These are phyloP conservation scores for Chaetomiaceae sp. DNA, from an alignment of 2,329 filamentous ascomycete species.

Conservation along the genomic window DNA sequence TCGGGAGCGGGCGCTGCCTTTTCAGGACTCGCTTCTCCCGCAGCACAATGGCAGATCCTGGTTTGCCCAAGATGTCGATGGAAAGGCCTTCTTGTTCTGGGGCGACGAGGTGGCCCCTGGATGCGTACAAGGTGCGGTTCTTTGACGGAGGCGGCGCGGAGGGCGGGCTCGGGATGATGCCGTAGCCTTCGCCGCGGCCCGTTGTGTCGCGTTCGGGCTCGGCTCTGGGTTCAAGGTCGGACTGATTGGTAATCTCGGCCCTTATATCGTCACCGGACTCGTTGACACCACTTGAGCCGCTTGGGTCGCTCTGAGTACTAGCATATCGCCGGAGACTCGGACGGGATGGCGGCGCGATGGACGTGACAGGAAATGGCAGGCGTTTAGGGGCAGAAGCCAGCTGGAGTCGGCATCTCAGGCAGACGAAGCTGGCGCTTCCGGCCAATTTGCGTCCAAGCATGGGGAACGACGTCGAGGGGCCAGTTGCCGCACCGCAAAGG, in stretches of 20 bases:
- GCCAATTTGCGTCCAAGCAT: conserved; percentile 35
- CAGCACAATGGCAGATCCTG: conserved; percentile 46
- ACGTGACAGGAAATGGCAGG: neutral
- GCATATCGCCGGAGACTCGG: neutral
- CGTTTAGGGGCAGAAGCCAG: conserved; percentile 26
- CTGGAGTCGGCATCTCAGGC: conserved; percentile 37
- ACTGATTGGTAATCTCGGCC: neutral
- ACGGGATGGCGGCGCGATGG: neutral
- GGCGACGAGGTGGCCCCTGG: conserved; percentile 16
- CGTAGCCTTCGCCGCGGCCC: neutral
- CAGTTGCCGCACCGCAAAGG: neutral
- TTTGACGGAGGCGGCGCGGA: neutral
- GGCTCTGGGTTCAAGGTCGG: neutral
- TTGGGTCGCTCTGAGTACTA: neutral
- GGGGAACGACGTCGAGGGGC: conserved; percentile 5
- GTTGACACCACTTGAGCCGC: neutral
- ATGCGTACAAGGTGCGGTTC: conserved; percentile 9
- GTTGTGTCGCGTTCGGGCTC: neutral
- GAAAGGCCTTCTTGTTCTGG: conserved; percentile 25
- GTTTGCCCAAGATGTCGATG: conserved; percentile 35
- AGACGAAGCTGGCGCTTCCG: conserved; percentile 35
- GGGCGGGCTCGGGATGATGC: neutral
- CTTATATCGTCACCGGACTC: neutral
- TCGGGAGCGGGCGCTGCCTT: conserved; percentile 3
- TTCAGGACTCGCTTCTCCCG: conserved; percentile 30